Conservation (phyloP, 2,329 filamentous ascomycete species). For the Xylaria sp. region DNA sequence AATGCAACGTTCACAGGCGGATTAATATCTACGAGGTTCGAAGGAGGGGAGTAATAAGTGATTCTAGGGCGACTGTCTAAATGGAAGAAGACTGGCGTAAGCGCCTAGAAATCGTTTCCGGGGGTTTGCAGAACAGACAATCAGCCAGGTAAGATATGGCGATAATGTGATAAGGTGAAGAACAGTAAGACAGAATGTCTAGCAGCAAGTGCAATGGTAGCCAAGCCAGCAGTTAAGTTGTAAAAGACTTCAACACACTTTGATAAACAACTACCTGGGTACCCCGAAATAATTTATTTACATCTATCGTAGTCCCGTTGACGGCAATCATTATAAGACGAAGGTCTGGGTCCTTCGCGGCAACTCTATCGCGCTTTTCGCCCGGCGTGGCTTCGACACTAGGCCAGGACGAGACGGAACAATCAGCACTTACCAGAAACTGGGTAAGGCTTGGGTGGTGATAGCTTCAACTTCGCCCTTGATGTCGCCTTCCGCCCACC, state of each 20-base stretch:
- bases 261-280: neutral
- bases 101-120: neutral
- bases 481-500: neutral
- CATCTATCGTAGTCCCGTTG: neutral
- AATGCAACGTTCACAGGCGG: neutral
- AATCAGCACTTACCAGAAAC: constrained; percentile 20
- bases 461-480: constrained; percentile 20
- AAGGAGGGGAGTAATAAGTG: neutral
- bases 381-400: constrained; percentile 3
- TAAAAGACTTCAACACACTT: neutral
- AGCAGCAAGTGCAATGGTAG: constrained; percentile 4
- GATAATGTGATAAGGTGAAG: constrained; percentile 2
- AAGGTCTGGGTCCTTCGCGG: constrained; percentile 13
- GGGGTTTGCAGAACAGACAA: neutral
- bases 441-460: constrained; percentile 26
- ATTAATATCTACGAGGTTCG: constrained; percentile 9
- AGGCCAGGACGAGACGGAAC: constrained; percentile 4
- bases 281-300: constrained; percentile 1
- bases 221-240: constrained; percentile 15
- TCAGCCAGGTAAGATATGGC: neutral
- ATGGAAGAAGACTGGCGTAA: neutral
- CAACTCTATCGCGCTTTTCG: neutral
- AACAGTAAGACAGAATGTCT: constrained; percentile 14
- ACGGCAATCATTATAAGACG: neutral
- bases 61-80: neutral